Base-by-base conservation (phyloP, 1,284 basidiomycete species). In the Leccinum laetum region DNA sequence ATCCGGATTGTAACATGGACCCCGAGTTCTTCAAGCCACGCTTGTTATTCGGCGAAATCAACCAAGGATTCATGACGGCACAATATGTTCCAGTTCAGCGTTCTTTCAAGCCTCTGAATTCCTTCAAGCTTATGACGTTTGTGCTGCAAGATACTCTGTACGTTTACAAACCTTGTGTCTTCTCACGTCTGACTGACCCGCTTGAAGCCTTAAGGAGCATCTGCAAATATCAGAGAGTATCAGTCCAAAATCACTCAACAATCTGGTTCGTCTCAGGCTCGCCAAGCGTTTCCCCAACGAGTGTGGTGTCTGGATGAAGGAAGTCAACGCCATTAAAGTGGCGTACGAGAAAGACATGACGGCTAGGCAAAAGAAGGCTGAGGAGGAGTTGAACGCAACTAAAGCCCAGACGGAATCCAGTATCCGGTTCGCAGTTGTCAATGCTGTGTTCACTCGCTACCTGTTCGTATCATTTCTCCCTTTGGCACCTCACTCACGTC, bases 181-280 rank as follows among this genome's bases (percentile, higher is more conserved):
- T 6, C 13, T 53, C 4, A 21, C 5, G 13, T 13, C 29, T 65
- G 18, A 58, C 52, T 66, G 39, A 75, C 5, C 10, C 32, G 6
- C 58, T 37, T 32, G 21, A 56, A 82, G 81, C 21, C 32, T 65
- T 49, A 69, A 59, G 11, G 73, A 72, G 13, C 69, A 64, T 14
- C 64, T 83, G 59, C 69, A 69, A 7, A 62, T 84, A 9, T 65
- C 65, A 10, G 68, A 75, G 18, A 41, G 61, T 11, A 64, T 82
- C 9, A 26, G 67, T 9, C 70, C 75, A 13, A 72, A 67, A 24
- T 72, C 75, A 2, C 68, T 83, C 11, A 64, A 69, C 0, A 61
- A 73, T 4, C 72, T 84, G 5, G 32, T 78, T 16, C 61, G 77
- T 2, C 32, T 73, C 41, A 81, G 78, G 1, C 72, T 84, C 7